Conservation (phyloP, 352 stramenopile genomes). For the Phytopythium kandeliae region DNA sequence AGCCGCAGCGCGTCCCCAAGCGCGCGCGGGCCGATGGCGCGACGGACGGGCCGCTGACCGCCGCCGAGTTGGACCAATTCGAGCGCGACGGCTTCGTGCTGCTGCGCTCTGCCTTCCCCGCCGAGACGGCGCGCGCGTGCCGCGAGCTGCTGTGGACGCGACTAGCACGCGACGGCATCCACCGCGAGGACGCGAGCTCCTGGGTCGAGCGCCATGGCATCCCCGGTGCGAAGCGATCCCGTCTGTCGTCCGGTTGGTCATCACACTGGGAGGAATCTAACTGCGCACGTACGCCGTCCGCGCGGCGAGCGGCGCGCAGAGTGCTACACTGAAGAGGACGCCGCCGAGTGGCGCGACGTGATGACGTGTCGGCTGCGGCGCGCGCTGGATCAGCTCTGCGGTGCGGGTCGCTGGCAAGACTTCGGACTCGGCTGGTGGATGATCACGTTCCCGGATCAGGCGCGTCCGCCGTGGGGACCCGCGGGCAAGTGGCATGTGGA, state of each 20-base stretch:
- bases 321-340: conserved; percentile 34
- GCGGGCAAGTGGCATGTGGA: conserved; percentile 83
- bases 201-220: conserved; percentile 62
- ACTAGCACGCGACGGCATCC: conserved; percentile 29
- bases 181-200: conserved; percentile 23
- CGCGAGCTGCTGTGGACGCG: conserved; percentile 43
- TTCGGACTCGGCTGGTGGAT: conserved; percentile 86
- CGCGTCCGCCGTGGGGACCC: conserved; percentile 43
- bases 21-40: conserved; percentile 1
- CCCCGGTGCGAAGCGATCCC: conserved; percentile 17
- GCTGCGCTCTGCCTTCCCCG: conserved; percentile 43
- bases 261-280: not conserved
- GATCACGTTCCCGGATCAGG: conserved; percentile 65
- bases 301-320: conserved; percentile 19
- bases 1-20: not conserved
- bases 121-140: conserved; percentile 30
- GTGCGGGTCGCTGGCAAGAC: conserved; percentile 43
- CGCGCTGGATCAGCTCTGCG: conserved; percentile 74
- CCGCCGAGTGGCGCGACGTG: conserved; percentile 36
- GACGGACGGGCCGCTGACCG: conserved; percentile 13
- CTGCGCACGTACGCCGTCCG: too few relatives aligned
- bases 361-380: conserved; percentile 32
- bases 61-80: conserved; percentile 38
- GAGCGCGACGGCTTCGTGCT: conserved; percentile 68
- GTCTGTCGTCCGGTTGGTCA: not conserved